A percentile compares a stretch with the other conserved stretches of the same genome.
phyloP scores from a whole-genome alignment of 2,329 filamentous ascomycete species.

The Aspergillus awamori region DNA sequence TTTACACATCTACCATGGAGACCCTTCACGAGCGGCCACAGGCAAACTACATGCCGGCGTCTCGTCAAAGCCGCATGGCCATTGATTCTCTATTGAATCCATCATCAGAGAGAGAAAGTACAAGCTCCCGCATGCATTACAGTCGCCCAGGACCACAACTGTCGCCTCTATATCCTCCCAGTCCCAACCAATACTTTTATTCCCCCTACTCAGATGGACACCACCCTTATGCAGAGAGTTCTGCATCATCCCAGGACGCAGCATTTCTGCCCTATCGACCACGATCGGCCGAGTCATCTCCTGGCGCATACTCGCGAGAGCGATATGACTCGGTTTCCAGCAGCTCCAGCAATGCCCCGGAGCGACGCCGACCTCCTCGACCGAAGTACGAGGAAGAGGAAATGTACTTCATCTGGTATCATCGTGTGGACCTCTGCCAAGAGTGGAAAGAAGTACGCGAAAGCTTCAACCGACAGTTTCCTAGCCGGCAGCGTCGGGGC shows the following conservation, averaged over 20 bases:
- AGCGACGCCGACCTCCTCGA: conserved; percentile 46
- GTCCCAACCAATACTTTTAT: conserved; percentile 34
- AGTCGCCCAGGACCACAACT: conserved; percentile 27
- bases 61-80: conserved; percentile 37
- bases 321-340: conserved; percentile 47
- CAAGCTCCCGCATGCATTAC: conserved; percentile 19
- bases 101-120: conserved; percentile 25
- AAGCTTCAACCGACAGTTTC: conserved; percentile 49
- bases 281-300: conserved; percentile 37
- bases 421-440: conserved; percentile 50
- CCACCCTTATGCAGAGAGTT: conserved; percentile 21
- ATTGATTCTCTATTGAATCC: conserved; percentile 41
- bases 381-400: conserved; percentile 53
- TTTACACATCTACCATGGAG: conserved; percentile 13
- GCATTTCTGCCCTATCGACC: conserved; percentile 32
- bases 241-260: conserved; percentile 25
- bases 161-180: conserved; percentile 35
- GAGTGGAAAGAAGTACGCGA: conserved; percentile 51
- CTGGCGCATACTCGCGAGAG: conserved; percentile 42
- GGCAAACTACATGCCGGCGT: conserved; percentile 24
- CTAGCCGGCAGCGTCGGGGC: conserved; percentile 41
- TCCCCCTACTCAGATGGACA: conserved; percentile 26
- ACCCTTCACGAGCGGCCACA: conserved; percentile 20
- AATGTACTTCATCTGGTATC: conserved; percentile 55
- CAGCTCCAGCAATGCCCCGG: conserved; percentile 39